Percentiles rank a stretch among this genome's conserved stretches.
phyloP scores from a whole-genome alignment of 1,284 basidiomycete species.

The Bjerkandera adusta region DNA sequence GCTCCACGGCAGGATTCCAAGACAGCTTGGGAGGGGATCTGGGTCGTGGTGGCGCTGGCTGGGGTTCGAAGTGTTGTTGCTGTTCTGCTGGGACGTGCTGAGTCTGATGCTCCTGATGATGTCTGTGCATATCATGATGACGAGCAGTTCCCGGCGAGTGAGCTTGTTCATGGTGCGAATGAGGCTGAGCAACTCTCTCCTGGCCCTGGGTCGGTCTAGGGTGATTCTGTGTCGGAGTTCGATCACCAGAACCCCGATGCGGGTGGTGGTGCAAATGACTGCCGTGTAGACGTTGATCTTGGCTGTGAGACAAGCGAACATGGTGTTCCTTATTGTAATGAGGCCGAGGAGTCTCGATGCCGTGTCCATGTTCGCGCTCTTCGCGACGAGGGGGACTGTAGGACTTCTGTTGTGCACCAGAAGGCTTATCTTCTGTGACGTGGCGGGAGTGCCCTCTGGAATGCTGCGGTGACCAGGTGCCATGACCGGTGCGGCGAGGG shows the following conservation, averaged over 20 bases:
- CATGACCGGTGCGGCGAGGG: too few species aligned
- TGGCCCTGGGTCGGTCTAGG: background rate
- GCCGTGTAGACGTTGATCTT: background rate
- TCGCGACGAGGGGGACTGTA: conserved; percentile 1
- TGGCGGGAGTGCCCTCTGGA: background rate
- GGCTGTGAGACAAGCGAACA: too few species aligned
- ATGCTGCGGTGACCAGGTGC: background rate
- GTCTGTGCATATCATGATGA: too few species aligned
- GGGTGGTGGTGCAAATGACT: background rate
- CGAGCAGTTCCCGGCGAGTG: conserved; percentile 1
- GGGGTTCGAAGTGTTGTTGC: conserved; percentile 23
- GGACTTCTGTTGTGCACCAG: background rate
- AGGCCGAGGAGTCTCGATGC: background rate
- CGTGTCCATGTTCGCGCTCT: too few species aligned
- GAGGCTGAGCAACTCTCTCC: conserved; percentile 1
- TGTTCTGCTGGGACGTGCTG: conserved; percentile 17
- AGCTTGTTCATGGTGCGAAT: conserved; percentile 9
- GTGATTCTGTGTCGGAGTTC: background rate
- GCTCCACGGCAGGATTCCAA: conserved; percentile 71
- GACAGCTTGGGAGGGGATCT: conserved; percentile 61
- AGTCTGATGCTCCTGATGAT: conserved; percentile 19
- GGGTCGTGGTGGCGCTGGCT: conserved; percentile 35
- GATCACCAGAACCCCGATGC: background rate
- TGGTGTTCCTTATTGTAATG: too few species aligned
- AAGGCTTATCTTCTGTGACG: background rate